These are phyloP conservation scores for Botrytis tulipae DNA, from an alignment of 2,329 filamentous ascomycete species.

Conservation along the genomic window DNA sequence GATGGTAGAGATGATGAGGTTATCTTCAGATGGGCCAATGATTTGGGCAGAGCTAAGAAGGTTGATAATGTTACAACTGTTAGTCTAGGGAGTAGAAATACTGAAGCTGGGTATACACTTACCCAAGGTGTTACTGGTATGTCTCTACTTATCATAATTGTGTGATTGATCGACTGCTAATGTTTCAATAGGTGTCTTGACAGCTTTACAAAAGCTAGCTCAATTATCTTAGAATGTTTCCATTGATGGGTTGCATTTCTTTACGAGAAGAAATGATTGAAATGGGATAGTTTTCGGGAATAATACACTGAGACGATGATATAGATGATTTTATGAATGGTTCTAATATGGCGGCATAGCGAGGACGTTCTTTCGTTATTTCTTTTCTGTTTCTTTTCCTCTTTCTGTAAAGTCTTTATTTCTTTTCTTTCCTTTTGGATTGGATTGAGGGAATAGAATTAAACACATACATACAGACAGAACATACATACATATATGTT, in stretches of 20 bases:
- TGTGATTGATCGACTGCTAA: constrained; percentile 1
- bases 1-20: constrained; percentile 92
- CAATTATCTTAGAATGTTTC: constrained; percentile 25
- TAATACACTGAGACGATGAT: constrained; percentile 6
- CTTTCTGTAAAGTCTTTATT: no score
- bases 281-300: background rate
- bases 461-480: background rate
- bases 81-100: constrained; percentile 82
- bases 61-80: constrained; percentile 77
- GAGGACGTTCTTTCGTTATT: constrained; percentile 1
- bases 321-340: constrained; percentile 13
- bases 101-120: constrained; percentile 79
- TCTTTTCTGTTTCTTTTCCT: background rate
- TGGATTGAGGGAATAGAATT: background rate
- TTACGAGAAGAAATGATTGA: background rate
- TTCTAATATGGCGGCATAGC: constrained; percentile 7
- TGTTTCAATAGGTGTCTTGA: constrained; percentile 47
- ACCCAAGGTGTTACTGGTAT: constrained; percentile 89
- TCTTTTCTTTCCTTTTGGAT: background rate
- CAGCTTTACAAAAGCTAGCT: constrained; percentile 52
- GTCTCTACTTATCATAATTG: constrained; percentile 37
- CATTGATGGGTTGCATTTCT: background rate
- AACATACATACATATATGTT: background rate
- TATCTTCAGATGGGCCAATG: constrained; percentile 92
- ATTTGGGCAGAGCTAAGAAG: constrained; percentile 56